Evolutionary conservation across 192 early-diverging fungal genomes (phyloP), one percentile per base, ranked within the genome.

Genomic region (Dissophora globulifera): DNA sequence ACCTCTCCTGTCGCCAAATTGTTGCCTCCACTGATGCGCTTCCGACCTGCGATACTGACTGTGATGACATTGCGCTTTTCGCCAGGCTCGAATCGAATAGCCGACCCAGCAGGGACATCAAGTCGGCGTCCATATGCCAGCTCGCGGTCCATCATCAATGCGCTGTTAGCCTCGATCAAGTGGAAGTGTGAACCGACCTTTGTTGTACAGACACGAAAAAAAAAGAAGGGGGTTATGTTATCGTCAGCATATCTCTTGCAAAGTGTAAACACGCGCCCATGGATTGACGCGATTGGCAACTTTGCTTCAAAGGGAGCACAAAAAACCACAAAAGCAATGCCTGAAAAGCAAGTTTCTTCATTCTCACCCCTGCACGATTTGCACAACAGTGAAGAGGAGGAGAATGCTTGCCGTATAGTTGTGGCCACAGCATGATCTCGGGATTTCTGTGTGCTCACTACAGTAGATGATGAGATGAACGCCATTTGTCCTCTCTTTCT

Each of bases 41-140:
- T 81, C 42, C 88, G 83, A 29, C 97, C 97, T 20, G 80, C 93
- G 76, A 99, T 96, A 32, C 89, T 88, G 8, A 94, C 90, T 23
- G 95, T 83, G 10, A 91, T 83, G 10, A 96, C 94, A 5, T 88
- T 86, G 59, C 95, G 93, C 16, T 89, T 88, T 69, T 97, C 97
- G 10, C 96, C 96, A 0, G 97, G 97, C 80, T 99, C 97, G 70
- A 99, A 99, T 6, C 97, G 91, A 53, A 96, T 89, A 10, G 96
- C 95, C 0, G 95, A 93, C 32, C 97, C 97, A 6, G 95, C 94
- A 0, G 96, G 93, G 55, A 99, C 95, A 78, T 97, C 94, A 13
- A 99, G 82, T 15, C 95, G 85, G 52, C 86, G 84, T 2, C 96
- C 97, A 68, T 97, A 97, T 2, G 95, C 87, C 3, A 91, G 67